Evolutionary conservation across 2,329 filamentous ascomycete genomes (phyloP).

Genomic region (Xylariaceae sp.): DNA sequence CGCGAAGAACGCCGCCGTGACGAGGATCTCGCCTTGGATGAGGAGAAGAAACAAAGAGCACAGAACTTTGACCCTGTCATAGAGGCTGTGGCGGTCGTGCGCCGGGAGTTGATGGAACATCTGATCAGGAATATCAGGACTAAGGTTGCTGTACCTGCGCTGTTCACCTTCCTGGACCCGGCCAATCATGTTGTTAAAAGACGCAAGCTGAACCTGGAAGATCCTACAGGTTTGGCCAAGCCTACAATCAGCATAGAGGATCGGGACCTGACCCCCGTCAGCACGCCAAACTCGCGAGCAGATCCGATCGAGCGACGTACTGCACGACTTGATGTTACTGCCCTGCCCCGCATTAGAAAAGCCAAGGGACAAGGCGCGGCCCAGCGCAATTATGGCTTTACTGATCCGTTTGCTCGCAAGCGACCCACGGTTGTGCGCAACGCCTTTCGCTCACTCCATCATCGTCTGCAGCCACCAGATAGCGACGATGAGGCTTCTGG

Average conservation of each 20-base stretch:
- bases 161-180: conserved; percentile 78
- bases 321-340: conserved; percentile 50
- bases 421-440: conserved; percentile 51
- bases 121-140: conserved; percentile 83
- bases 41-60: conserved; percentile 82
- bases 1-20: conserved; percentile 66
- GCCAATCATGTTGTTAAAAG: conserved; percentile 72
- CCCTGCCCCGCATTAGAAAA: conserved; percentile 71
- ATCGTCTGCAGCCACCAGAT: conserved; percentile 65
- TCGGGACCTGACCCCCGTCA: conserved; percentile 53
- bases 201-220: conserved; percentile 56
- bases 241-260: conserved; percentile 49
- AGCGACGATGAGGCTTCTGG: conserved; percentile 78
- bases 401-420: conserved; percentile 58
- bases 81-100: conserved; percentile 73
- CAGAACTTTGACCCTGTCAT: conserved; percentile 83
- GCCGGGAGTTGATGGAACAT: conserved; percentile 76
- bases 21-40: conserved; percentile 74
- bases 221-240: conserved; percentile 28
- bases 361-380: conserved; percentile 49
- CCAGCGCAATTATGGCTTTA: conserved; percentile 54
- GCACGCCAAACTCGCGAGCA: conserved; percentile 57
- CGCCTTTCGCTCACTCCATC: conserved; percentile 72
- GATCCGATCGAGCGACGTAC: conserved; percentile 56
- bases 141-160: conserved; percentile 71